Evolutionary conservation across 2,329 filamentous ascomycete genomes (phyloP).

Genomic region (Grosmannia clavigera): DNA sequence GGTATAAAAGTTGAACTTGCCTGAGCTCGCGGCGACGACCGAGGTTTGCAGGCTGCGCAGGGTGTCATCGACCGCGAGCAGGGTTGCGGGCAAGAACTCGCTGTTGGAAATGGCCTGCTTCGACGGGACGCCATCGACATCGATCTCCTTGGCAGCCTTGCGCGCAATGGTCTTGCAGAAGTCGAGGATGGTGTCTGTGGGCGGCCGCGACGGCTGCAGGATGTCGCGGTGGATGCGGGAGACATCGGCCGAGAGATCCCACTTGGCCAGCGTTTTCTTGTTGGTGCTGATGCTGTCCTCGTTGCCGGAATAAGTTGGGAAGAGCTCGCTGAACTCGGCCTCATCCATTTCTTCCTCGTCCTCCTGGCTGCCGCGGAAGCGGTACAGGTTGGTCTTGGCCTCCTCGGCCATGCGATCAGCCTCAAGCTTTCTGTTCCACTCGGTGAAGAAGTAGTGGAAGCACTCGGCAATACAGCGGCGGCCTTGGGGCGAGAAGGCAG

Average conservation of each 20-base stretch:
- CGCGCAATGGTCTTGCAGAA: conserved; percentile 32
- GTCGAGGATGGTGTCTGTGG: conserved; percentile 28
- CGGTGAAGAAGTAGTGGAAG: conserved; percentile 60
- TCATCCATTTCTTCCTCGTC: conserved; percentile 64
- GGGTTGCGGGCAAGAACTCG: conserved; percentile 48
- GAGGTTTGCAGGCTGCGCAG: conserved; percentile 18
- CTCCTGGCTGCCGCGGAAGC: conserved; percentile 65
- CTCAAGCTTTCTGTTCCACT: conserved; percentile 69
- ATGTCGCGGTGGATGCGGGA: conserved; percentile 46
- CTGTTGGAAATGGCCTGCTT: conserved; percentile 29
- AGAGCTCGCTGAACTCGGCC: conserved; percentile 66
- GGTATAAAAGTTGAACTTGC: conserved; percentile 77
- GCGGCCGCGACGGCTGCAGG: conserved; percentile 30
- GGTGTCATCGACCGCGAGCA: conserved; percentile 54
- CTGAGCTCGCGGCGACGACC: conserved; percentile 8
- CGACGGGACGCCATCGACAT: conserved; percentile 14
- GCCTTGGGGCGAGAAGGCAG: conserved; percentile 23
- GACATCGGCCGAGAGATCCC: conserved; percentile 46
- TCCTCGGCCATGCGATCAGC: conserved; percentile 65
- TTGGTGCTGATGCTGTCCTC: conserved; percentile 14
- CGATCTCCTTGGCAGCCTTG: conserved; percentile 18
- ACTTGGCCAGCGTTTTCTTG: conserved; percentile 24
- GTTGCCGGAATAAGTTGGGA: conserved; percentile 58
- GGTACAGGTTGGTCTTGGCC: conserved; percentile 65
- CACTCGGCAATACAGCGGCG: conserved; percentile 49